Evolutionary conservation across 1,139 yeast genomes (phyloP).

Genomic region (Pichia sp.): DNA sequence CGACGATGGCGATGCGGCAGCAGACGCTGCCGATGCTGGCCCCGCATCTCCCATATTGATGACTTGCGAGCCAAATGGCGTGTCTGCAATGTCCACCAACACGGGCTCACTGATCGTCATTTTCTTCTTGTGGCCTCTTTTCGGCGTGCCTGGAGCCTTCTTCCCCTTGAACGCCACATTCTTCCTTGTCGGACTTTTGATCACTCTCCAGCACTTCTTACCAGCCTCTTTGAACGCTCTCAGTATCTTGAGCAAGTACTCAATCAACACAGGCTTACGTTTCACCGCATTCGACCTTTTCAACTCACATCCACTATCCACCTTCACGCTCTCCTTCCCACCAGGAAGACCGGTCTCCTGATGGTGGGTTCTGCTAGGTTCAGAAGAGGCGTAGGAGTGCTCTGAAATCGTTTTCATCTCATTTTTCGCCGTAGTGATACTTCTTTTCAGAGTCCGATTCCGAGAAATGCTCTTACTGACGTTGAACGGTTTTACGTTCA

Average conservation of each 20-base stretch:
- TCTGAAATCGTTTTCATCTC: background rate
- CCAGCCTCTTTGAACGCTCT: conserved; percentile 14
- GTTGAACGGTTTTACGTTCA: conserved; percentile 8
- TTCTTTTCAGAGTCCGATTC: conserved; percentile 7
- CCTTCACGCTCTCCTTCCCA: too few relatives aligned
- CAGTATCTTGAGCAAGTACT: conserved; percentile 16
- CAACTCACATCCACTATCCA: conserved; percentile 16
- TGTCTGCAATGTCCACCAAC: conserved; percentile 15
- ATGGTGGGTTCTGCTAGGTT: too few relatives aligned
- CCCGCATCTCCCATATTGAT: background rate
- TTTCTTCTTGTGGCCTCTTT: background rate
- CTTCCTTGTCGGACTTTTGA: conserved; percentile 17
- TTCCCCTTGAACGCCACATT: conserved; percentile 13
- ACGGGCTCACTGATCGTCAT: conserved; percentile 16
- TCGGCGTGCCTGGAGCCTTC: background rate
- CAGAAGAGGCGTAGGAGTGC: background rate
- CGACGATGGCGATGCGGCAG: background rate
- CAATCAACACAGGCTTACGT: conserved; percentile 27
- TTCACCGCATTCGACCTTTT: conserved; percentile 30
- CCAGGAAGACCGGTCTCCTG: too few relatives aligned
- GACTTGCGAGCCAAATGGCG: conserved; percentile 14
- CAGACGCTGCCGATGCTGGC: too few relatives aligned
- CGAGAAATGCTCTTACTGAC: background rate
- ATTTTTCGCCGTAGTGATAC: background rate
- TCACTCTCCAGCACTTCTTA: conserved; percentile 20